Conservation (phyloP, 2,329 filamentous ascomycete genomes). For the Claviceps sp. region DNA sequence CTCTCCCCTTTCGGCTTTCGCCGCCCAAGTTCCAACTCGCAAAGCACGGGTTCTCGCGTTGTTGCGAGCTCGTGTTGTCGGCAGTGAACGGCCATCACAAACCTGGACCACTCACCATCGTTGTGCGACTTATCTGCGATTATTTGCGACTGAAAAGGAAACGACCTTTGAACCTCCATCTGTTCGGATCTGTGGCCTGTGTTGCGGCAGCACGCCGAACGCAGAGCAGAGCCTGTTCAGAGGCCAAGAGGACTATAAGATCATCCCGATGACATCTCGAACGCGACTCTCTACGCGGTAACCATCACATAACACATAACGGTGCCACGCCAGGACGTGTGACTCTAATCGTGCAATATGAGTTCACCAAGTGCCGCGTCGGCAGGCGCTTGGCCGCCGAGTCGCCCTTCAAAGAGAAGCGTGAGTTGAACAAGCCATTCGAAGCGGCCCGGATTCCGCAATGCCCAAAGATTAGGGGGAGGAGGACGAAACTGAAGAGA, state of each 20-base stretch:
- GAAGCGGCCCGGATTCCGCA: neutral
- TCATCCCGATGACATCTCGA: conserved; percentile 1
- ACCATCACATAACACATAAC: neutral
- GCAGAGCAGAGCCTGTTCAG: neutral
- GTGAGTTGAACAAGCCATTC: conserved; percentile 18
- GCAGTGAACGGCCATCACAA: too few relatives aligned
- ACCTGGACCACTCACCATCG: too few relatives aligned
- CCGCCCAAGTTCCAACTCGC: too few relatives aligned
- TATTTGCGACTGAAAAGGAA: too few relatives aligned
- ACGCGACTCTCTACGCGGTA: neutral
- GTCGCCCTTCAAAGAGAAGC: conserved; percentile 31
- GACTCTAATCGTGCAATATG: conserved; percentile 21
- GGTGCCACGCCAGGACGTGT: conserved; percentile 8
- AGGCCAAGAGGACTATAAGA: neutral
- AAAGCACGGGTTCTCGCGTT: too few relatives aligned
- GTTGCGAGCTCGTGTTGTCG: too few relatives aligned
- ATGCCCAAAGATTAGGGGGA: too few relatives aligned
- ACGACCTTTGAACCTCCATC: too few relatives aligned
- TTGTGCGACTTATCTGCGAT: too few relatives aligned
- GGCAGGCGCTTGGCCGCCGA: conserved; percentile 26
- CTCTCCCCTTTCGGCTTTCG: too few relatives aligned
- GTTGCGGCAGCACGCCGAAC: too few relatives aligned
- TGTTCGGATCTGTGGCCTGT: too few relatives aligned
- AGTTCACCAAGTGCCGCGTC: conserved; percentile 20
- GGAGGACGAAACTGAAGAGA: neutral